Base-by-base conservation (phyloP, 2,329 filamentous ascomycete species). In the Ascochyta viciae-villosae region DNA sequence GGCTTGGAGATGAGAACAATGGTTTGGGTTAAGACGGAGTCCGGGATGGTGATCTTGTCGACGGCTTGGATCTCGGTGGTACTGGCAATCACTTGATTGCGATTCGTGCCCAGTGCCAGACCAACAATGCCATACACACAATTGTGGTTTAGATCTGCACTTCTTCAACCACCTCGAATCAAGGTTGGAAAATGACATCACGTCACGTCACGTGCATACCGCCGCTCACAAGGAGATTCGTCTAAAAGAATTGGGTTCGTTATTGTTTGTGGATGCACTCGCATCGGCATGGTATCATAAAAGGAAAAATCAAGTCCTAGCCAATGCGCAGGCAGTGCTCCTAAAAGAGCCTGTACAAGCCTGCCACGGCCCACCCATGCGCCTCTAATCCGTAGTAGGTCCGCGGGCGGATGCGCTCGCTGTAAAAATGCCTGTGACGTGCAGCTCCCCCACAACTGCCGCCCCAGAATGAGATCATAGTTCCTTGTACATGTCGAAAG, bases 241-340 rank as follows among this genome's bases (percentile, higher is more conserved):
- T 19, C 2, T 3, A 13, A 19, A 16, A 37, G 46, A 37, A n/a
- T 51, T 31, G 37, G 47, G 15, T 37, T 47, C 35, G 41, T 46
- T 51, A 48, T 51, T 55, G 50, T 49, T 46, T 57, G 50, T 35
- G 54, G 54, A 45, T 65, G 64, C 59, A 59, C 62, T 66, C 54
- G 60, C 64, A 59, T 65, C 57, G 50, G 50, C 58, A 59, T 73
- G 71, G 67, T 73, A 72, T 73, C 68, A 67, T 70, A 54, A 50
- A 50, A 54, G 58, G 60, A 52, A 39, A 56, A 61, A 40, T 54
- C 29, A 43, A 52, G 44, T 35, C 35, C 50, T 56, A 50, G 43
- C 38, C 39, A 41, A 52, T 52, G 48, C 46, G 53, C 59, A 51
- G 45, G 19, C 34, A 27, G n/a, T 35, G 45, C 45, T 44, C 45